These are phyloP conservation scores for Colletotrichum spinosum DNA, from an alignment of 2,329 filamentous ascomycete species.

Conservation along the genomic window DNA sequence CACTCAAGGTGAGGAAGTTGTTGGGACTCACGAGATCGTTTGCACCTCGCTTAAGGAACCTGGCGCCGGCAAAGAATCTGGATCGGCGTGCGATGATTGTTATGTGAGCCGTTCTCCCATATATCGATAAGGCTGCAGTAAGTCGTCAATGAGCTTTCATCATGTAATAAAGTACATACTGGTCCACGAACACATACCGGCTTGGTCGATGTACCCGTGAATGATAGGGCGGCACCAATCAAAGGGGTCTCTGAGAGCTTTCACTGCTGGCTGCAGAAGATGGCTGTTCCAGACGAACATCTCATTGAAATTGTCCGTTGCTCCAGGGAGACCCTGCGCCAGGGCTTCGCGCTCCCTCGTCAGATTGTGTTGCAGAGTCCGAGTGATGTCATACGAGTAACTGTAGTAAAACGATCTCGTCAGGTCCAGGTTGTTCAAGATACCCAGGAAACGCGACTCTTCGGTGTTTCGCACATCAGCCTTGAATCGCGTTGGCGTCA, in stretches of 20 bases:
- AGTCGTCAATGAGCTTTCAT: background rate
- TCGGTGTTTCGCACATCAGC: conserved; percentile 85
- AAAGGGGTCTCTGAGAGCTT: conserved; percentile 80
- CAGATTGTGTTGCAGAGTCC: conserved; percentile 92
- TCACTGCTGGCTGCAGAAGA: conserved; percentile 80
- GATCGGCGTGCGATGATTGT: conserved; percentile 94
- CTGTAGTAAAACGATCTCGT: conserved; percentile 97
- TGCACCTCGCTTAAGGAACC: conserved; percentile 92
- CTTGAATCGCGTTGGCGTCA: conserved; percentile 82
- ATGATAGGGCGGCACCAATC: conserved; percentile 98
- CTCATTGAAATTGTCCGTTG: conserved; percentile 76
- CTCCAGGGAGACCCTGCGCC: conserved; percentile 68
- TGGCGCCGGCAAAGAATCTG: conserved; percentile 91
- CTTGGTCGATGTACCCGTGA: conserved; percentile 95
- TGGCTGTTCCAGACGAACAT: conserved; percentile 99
- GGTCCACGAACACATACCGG: conserved; percentile 55
- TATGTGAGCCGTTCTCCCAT: conserved; percentile 89
- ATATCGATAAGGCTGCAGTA: conserved; percentile 76
- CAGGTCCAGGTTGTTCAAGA: conserved; percentile 91
- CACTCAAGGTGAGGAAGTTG: no score
- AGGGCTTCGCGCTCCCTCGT: conserved; percentile 80
- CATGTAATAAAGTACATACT: background rate
- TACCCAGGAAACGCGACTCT: conserved; percentile 88
- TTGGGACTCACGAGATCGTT: conserved; percentile 75
- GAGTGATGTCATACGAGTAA: conserved; percentile 96